Percentiles rank a stretch among this genome's conserved stretches.
Conservation (phyloP, 768 basidiomycete species). For the Trametes cinnabarina region DNA sequence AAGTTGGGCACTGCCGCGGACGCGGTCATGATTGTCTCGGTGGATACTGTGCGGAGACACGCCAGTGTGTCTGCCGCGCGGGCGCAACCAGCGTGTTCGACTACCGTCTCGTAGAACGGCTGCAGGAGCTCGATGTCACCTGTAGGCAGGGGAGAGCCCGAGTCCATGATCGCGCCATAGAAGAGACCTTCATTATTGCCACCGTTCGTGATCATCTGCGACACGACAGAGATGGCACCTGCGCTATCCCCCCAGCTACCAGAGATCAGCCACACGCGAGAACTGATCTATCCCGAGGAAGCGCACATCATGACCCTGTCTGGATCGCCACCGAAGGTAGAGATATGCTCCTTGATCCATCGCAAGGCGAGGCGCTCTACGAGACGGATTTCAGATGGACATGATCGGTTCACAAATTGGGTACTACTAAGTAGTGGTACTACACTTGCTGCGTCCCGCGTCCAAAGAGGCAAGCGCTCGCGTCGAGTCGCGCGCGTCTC, state of each 20-base stretch:
- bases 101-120: slow-evolving; percentile 41
- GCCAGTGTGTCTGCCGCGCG: slow-evolving; percentile 35
- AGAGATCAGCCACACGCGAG: not conserved
- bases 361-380: too few species aligned
- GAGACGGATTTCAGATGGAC: too few species aligned
- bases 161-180: slow-evolving; percentile 38
- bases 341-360: slow-evolving; percentile 42
- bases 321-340: slow-evolving; percentile 44
- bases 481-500: too few species aligned
- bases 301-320: slow-evolving; percentile 40
- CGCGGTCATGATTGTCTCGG: slow-evolving; percentile 29
- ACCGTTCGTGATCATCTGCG: slow-evolving; percentile 28
- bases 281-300: not conserved
- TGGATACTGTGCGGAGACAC: slow-evolving; percentile 43
- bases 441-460: too few species aligned
- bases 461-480: too few species aligned
- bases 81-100: slow-evolving; percentile 37
- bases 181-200: slow-evolving; percentile 25
- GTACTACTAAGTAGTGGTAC: too few species aligned
- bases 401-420: too few species aligned
- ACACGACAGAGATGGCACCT: slow-evolving; percentile 32
- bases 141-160: slow-evolving; percentile 1
- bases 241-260: slow-evolving; percentile 35
- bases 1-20: slow-evolving; percentile 33
- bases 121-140: slow-evolving; percentile 27